These are phyloP conservation scores for Leptographium flavum DNA, from an alignment of 2,329 filamentous ascomycete species.

Conservation along the genomic window DNA sequence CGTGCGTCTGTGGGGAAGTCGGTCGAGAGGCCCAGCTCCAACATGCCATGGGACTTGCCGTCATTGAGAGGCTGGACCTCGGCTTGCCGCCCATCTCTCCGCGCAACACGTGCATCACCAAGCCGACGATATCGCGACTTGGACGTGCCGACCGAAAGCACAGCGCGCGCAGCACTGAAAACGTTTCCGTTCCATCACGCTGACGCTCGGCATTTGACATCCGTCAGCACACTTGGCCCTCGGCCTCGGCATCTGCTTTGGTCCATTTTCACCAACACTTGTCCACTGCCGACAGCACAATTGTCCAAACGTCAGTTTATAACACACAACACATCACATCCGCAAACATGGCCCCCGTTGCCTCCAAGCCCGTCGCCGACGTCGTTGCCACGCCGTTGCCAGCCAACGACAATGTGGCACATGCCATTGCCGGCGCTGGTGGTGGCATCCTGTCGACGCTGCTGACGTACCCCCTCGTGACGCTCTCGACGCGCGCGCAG, in stretches of 20 bases:
- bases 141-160: background rate
- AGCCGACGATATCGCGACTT: background rate
- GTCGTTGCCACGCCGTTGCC: constrained; percentile 22
- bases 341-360: constrained; percentile 11
- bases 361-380: constrained; percentile 7
- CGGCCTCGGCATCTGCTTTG: too few species aligned
- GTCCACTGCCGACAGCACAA: too few species aligned
- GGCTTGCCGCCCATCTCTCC: background rate
- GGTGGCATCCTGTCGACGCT: constrained; percentile 93
- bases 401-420: constrained; percentile 92
- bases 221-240: too few species aligned
- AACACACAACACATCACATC: too few species aligned
- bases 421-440: constrained; percentile 83
- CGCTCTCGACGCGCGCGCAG: constrained; percentile 90
- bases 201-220: too few species aligned
- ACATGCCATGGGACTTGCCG: background rate
- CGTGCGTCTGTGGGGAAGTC: too few species aligned
- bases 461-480: constrained; percentile 95
- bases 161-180: too few species aligned
- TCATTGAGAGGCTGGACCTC: background rate
- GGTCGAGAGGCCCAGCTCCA: background rate
- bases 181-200: too few species aligned
- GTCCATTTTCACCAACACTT: too few species aligned
- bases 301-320: too few species aligned
- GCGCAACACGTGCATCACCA: background rate